phyloP scores from a whole-genome alignment of 2,329 filamentous ascomycete species.

The Ascochyta clinopodiicola region DNA sequence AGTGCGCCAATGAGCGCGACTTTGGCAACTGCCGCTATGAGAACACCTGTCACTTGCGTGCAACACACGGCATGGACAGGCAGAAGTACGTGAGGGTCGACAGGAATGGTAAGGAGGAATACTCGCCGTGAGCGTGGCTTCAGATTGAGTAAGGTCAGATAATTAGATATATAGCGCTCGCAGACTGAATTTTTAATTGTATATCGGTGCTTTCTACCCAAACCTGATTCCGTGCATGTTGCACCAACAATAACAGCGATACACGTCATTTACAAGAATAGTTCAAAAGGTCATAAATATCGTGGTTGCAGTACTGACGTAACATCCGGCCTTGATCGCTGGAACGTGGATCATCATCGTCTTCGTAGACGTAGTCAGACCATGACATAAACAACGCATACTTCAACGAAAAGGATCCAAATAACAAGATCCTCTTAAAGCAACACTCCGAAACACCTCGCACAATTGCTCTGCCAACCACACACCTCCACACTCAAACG shows the following conservation, averaged over 20 bases:
- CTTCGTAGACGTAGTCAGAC: neutral
- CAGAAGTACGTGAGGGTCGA: conserved; percentile 39
- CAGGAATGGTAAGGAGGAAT: conserved; percentile 30
- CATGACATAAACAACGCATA: neutral
- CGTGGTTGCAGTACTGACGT: too few species aligned
- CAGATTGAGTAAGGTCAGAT: too few species aligned
- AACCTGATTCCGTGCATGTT: too few species aligned
- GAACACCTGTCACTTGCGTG: conserved; percentile 47
- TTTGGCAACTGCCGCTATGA: conserved; percentile 47
- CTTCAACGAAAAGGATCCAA: neutral
- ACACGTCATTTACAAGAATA: too few species aligned
- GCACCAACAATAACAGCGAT: too few species aligned
- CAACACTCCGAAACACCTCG: neutral
- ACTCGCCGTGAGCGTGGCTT: neutral
- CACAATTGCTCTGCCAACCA: neutral
- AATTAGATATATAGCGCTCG: neutral
- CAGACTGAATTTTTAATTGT: neutral
- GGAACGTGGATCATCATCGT: neutral
- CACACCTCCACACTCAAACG: neutral
- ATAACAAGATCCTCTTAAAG: neutral
- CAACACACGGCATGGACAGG: conserved; percentile 51
- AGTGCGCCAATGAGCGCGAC: conserved; percentile 46
- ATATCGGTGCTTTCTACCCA: neutral
- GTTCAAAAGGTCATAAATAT: too few species aligned
- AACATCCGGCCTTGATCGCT: neutral